A percentile compares a stretch with the other conserved stretches of the same genome.
Evolutionary conservation across 352 stramenopile genomes (phyloP).

Genomic region (Phytophthora citricola): DNA sequence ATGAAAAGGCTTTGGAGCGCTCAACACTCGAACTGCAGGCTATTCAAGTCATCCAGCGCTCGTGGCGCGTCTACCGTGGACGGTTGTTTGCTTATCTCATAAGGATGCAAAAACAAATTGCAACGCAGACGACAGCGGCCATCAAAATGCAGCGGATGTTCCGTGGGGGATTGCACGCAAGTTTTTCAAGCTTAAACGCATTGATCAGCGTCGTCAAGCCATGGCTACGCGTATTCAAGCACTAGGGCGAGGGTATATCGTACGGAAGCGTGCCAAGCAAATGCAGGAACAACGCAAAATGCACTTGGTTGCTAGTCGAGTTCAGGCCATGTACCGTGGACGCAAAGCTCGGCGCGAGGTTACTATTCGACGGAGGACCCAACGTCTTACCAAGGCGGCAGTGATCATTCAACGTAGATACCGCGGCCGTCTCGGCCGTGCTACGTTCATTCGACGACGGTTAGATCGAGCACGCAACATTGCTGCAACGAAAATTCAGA

Average conservation of each 20-base stretch:
- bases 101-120: constrained; percentile 50
- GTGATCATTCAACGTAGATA: constrained; percentile 75
- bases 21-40: constrained; percentile 55
- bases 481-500: constrained; percentile 67
- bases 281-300: constrained; percentile 31
- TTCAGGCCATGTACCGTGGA: constrained; percentile 70
- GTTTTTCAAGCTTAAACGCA: constrained; percentile 66
- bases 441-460: constrained; percentile 61
- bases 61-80: constrained; percentile 57
- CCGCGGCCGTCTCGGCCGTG: constrained; percentile 68
- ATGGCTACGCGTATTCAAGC: constrained; percentile 68
- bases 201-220: constrained; percentile 43
- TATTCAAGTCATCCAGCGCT: constrained; percentile 65
- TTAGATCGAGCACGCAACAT: constrained; percentile 58
- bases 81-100: constrained; percentile 56
- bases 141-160: constrained; percentile 70
- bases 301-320: constrained; percentile 49
- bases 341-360: constrained; percentile 54
- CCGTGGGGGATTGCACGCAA: constrained; percentile 60
- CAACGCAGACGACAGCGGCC: constrained; percentile 46
- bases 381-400: constrained; percentile 50
- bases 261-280: constrained; percentile 31
- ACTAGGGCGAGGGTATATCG: constrained; percentile 48
- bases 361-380: constrained; percentile 21
- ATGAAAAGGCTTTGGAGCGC: constrained; percentile 60